A percentile compares a stretch with the other conserved stretches of the same genome.
Evolutionary conservation across 2,329 filamentous ascomycete species (phyloP).

Genomic region (Monosporascus ibericus): DNA sequence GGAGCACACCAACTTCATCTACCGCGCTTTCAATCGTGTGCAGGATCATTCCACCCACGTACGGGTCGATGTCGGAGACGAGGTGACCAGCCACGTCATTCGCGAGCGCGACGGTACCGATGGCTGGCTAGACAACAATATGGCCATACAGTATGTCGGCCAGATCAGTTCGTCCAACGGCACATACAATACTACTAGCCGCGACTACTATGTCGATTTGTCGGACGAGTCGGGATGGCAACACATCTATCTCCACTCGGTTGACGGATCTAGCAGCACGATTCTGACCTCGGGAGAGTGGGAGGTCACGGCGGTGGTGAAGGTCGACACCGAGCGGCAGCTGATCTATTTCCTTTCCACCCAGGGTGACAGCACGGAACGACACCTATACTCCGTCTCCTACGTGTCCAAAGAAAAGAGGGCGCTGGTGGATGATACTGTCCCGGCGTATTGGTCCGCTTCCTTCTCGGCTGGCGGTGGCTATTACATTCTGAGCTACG

Average conservation of each 20-base stretch:
- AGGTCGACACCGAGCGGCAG: slow-evolving; percentile 49
- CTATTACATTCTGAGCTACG: slow-evolving; percentile 61
- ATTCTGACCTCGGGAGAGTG: slow-evolving; percentile 59
- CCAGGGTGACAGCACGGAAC: slow-evolving; percentile 59
- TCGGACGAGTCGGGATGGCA: slow-evolving; percentile 61
- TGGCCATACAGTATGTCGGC: slow-evolving; percentile 51
- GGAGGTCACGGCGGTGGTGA: slow-evolving; percentile 56
- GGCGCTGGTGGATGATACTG: slow-evolving; percentile 54
- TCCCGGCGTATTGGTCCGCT: slow-evolving; percentile 54
- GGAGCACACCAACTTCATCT: slow-evolving; percentile 53
- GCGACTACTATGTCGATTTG: slow-evolving; percentile 57
- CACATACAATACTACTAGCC: slow-evolving; percentile 21
- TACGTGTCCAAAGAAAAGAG: slow-evolving; percentile 48
- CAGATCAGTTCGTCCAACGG: slow-evolving; percentile 19
- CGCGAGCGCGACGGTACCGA: slow-evolving; percentile 52
- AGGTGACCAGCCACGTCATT: slow-evolving; percentile 38
- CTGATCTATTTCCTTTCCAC: slow-evolving; percentile 62
- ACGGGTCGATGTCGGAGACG: slow-evolving; percentile 45
- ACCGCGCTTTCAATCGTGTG: slow-evolving; percentile 62
- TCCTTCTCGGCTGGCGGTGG: slow-evolving; percentile 57
- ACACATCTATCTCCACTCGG: slow-evolving; percentile 59
- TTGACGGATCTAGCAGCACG: slow-evolving; percentile 47
- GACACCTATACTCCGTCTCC: slow-evolving; percentile 62
- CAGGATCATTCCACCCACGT: slow-evolving; percentile 60
- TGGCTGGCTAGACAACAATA: slow-evolving; percentile 57